These are phyloP conservation scores for Vaccinium myrtillus DNA, from an alignment of 148 eudicot species.

Conservation along the genomic window DNA sequence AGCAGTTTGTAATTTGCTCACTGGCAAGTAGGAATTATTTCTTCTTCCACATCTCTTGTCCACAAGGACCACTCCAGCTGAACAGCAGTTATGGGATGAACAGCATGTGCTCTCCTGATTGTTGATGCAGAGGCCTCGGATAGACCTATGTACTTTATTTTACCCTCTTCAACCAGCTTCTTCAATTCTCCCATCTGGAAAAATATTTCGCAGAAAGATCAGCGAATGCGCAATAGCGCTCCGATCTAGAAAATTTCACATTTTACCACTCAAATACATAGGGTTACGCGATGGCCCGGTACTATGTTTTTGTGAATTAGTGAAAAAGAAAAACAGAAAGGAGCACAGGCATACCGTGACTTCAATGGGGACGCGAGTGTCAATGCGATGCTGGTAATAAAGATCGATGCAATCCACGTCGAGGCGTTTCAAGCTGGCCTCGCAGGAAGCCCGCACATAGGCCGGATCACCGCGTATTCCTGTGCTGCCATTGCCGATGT, in stretches of 20 bases:
- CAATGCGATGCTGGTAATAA: conserved; percentile 11
- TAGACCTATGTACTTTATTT: conserved; percentile 21
- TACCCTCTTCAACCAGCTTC: conserved; percentile 24
- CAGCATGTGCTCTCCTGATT: conserved; percentile 24
- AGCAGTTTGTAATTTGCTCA: neutral
- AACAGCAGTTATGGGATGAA: conserved; percentile 22
- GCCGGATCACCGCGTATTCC: conserved; percentile 7
- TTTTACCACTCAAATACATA: no score
- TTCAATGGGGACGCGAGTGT: conserved; percentile 17
- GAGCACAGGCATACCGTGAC: conserved; percentile 4
- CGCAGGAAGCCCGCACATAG: conserved; percentile 17
- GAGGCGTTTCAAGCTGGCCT: conserved; percentile 16
- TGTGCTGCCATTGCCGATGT: neutral
- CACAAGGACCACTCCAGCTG: conserved; percentile 24
- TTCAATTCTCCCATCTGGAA: conserved; percentile 14
- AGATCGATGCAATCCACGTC: conserved; percentile 1
- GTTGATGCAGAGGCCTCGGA: conserved; percentile 24
- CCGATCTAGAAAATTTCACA: neutral
- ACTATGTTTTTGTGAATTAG: neutral
- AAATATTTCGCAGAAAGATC: neutral
- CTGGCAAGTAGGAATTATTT: conserved; percentile 23
- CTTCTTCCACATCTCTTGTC: conserved; percentile 18
- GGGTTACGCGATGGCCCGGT: no score
- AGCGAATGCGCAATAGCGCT: neutral
- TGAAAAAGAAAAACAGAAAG: neutral